These are phyloP conservation scores for Populus pruinosa DNA, from an alignment of 345 rosid genomes.

Conservation along the genomic window DNA sequence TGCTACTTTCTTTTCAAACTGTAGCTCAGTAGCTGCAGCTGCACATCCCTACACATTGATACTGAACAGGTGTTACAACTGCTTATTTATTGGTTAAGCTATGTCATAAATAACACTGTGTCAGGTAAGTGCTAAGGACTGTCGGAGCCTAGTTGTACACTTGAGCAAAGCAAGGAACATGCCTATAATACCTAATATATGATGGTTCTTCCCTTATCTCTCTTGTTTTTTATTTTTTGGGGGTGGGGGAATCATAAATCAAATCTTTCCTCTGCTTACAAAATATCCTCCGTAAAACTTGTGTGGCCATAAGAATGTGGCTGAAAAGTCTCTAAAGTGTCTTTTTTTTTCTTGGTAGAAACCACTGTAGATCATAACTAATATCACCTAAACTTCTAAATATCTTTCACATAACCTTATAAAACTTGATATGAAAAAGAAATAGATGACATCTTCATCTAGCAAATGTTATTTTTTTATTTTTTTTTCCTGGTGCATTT, in stretches of 20 bases:
- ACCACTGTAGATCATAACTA: neutral
- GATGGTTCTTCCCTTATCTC: neutral
- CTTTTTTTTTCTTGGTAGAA: neutral
- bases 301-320: neutral
- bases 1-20: neutral
- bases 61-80: neutral
- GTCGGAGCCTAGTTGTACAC: neutral
- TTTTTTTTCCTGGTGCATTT: neutral
- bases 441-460: neutral
- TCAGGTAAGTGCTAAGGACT: neutral
- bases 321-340: neutral
- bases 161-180: neutral
- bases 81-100: neutral
- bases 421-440: neutral
- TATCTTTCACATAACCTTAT: neutral
- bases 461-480: neutral
- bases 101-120: neutral
- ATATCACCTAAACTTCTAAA: neutral
- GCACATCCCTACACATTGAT: neutral
- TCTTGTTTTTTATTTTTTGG: neutral
- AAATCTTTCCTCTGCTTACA: neutral
- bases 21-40: neutral
- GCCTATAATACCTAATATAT: neutral
- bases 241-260: neutral
- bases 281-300: neutral